Percentiles rank a stretch among this genome's conserved stretches.
Conservation (phyloP, 2,329 filamentous ascomycete genomes). For the Diplodia mutila region DNA sequence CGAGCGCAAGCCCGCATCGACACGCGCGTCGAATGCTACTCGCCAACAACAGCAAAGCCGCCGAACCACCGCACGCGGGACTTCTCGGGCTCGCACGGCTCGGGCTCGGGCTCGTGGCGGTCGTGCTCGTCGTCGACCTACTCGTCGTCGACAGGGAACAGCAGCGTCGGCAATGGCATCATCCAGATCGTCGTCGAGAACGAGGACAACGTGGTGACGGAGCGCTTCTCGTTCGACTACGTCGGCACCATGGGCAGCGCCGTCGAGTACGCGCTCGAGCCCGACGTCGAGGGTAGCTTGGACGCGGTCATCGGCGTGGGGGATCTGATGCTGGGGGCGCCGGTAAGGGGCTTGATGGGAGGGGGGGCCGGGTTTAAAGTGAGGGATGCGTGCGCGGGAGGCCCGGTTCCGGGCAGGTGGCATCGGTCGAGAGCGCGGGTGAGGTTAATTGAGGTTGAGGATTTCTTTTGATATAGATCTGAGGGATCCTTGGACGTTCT, state of each 20-base stretch:
- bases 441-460: conserved; percentile 24
- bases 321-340: conserved; percentile 52
- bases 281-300: conserved; percentile 58
- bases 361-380: conserved; percentile 6
- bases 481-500: not conserved
- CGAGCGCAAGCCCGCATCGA: conserved; percentile 1
- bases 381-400: not conserved
- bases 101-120: not conserved
- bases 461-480: conserved; percentile 29
- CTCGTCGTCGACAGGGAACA: conserved; percentile 29
- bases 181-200: conserved; percentile 62
- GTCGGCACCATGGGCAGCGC: conserved; percentile 63
- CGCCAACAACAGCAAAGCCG: not conserved
- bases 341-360: conserved; percentile 11
- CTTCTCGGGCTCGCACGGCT: not conserved
- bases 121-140: conserved; percentile 28
- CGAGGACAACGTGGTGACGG: conserved; percentile 51
- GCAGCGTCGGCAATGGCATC: conserved; percentile 55
- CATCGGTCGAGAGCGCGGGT: conserved; percentile 33
- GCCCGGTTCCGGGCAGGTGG: conserved; percentile 29
- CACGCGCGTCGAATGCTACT: not conserved
- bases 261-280: conserved; percentile 64
- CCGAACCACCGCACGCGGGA: not conserved
- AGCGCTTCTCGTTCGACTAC: conserved; percentile 53
- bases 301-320: conserved; percentile 55